Percentiles rank a stretch among this genome's conserved stretches.
phyloP scores from a whole-genome alignment of 345 rosid genomes.

The thale cress (Arabidopsis thaliana) region DNA sequence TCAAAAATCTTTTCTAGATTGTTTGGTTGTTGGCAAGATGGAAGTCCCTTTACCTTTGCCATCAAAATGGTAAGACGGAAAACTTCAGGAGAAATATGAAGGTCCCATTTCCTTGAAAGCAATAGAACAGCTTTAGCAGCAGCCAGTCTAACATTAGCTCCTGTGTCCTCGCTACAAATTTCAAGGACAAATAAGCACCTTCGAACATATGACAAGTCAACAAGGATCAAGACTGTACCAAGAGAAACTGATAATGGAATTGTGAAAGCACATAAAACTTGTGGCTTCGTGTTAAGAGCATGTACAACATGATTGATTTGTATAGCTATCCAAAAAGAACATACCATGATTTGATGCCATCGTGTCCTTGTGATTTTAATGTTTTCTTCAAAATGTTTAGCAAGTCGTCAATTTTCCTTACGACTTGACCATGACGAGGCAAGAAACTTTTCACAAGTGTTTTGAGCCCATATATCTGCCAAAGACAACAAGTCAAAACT shows the following conservation, averaged over 20 bases:
- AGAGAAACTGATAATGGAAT: conserved; percentile 12
- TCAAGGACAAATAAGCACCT: conserved; percentile 33
- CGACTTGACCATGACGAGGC: conserved; percentile 65
- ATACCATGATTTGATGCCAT: conserved; percentile 60
- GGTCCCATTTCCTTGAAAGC: conserved; percentile 94
- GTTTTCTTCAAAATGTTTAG: conserved; percentile 60
- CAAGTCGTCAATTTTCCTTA: conserved; percentile 57
- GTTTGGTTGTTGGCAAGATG: conserved; percentile 27
- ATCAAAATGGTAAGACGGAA: conserved; percentile 64
- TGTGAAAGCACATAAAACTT: conserved; percentile 20
- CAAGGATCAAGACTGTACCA: conserved; percentile 14
- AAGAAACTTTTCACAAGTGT: conserved; percentile 81
- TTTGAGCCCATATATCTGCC: conserved; percentile 87
- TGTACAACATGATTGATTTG: conserved; percentile 26
- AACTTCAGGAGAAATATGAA: conserved; percentile 72
- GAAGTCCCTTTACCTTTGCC: conserved; percentile 63
- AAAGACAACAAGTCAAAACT: conserved; percentile 27
- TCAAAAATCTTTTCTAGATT: conserved; percentile 10
- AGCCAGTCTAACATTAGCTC: conserved; percentile 65
- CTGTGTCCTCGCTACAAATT: conserved; percentile 57
- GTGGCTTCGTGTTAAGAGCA: conserved; percentile 8
- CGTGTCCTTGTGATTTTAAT: conserved; percentile 55
- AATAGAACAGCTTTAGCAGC: conserved; percentile 87
- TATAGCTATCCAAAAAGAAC: conserved; percentile 30
- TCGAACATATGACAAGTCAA: conserved; percentile 24